A percentile compares a stretch with the other conserved stretches of the same genome.
phyloP scores from a whole-genome alignment of 768 basidiomycete species.

The Phaeotremella skinneri region DNA sequence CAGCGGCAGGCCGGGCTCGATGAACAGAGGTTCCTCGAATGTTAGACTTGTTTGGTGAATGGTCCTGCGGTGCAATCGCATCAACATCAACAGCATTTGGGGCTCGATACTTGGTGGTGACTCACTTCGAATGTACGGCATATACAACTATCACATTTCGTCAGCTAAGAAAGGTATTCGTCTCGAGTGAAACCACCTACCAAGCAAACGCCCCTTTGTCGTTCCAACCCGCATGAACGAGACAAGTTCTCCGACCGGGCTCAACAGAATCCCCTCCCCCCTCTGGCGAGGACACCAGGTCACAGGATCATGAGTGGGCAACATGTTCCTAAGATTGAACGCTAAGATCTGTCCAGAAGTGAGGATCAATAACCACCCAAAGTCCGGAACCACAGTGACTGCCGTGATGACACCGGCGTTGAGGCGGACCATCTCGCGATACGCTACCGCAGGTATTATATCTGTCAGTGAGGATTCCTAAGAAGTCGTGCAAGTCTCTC shows the following conservation, averaged over 20 bases:
- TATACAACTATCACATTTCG: constrained; percentile 22
- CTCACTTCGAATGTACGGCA: constrained; percentile 21
- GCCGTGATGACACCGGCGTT: constrained; percentile 25
- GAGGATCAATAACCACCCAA: constrained; percentile 38
- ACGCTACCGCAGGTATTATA: constrained; percentile 28
- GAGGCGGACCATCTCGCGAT: constrained; percentile 32
- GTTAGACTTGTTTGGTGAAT: constrained; percentile 30
- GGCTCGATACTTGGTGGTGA: no score
- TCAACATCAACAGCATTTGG: neutral
- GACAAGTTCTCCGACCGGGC: constrained; percentile 23
- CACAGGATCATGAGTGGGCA: constrained; percentile 36
- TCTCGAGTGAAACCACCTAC: constrained; percentile 20
- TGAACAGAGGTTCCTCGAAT: constrained; percentile 38
- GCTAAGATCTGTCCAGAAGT: constrained; percentile 24
- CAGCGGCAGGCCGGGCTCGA: neutral
- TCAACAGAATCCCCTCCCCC: constrained; percentile 21
- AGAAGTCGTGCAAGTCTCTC: constrained; percentile 7
- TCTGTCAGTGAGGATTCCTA: no score
- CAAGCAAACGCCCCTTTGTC: constrained; percentile 36
- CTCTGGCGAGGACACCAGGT: constrained; percentile 31
- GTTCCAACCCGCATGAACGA: constrained; percentile 35
- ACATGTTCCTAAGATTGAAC: constrained; percentile 34
- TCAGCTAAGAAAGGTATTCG: neutral
- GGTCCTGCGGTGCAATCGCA: constrained; percentile 15
- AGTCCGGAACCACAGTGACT: constrained; percentile 37